Conservation (phyloP, 805 yeast genomes). For the Kluyveromyces siamensis region DNA sequence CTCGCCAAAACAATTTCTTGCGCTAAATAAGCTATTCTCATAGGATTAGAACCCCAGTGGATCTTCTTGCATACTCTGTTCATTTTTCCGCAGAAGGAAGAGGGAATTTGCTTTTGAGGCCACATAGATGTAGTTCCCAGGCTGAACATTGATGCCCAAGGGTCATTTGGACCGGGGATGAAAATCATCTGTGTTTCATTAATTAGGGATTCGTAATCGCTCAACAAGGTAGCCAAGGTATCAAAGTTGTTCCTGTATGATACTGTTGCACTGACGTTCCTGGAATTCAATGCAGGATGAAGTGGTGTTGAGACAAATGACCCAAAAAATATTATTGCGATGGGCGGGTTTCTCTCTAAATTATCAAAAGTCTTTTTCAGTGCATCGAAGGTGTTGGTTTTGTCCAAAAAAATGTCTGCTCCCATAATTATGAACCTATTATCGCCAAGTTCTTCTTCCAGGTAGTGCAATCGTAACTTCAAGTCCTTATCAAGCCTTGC, state of each 20-base stretch:
- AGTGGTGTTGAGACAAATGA: conserved; percentile 67
- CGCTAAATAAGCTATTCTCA: conserved; percentile 64
- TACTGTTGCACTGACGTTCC: conserved; percentile 41
- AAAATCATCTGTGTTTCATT: conserved; percentile 49
- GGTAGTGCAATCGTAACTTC: conserved; percentile 40
- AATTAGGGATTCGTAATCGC: conserved; percentile 33
- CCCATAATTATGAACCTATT: conserved; percentile 69
- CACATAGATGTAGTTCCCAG: conserved; percentile 51
- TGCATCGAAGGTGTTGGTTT: conserved; percentile 48
- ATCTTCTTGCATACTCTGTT: conserved; percentile 47
- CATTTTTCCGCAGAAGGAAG: conserved; percentile 59
- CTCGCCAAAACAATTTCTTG: conserved; percentile 73
- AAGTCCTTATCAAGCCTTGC: conserved; percentile 56
- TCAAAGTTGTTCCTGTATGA: conserved; percentile 65
- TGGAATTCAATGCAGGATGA: conserved; percentile 44
- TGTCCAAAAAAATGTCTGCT: conserved; percentile 60
- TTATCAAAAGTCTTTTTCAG: conserved; percentile 51
- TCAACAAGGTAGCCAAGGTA: conserved; percentile 54
- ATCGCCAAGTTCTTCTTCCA: conserved; percentile 47
- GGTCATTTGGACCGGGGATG: conserved; percentile 87
- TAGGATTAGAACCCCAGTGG: conserved; percentile 68
- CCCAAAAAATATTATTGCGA: conserved; percentile 72
- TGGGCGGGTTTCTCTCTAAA: conserved; percentile 51
- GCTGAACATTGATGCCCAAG: conserved; percentile 73
- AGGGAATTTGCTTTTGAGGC: conserved; percentile 72